Evolutionary conservation across 768 basidiomycete genomes (phyloP), one percentile per base, ranked within the genome.

Genomic region (Neoboletus subvelutipes): DNA sequence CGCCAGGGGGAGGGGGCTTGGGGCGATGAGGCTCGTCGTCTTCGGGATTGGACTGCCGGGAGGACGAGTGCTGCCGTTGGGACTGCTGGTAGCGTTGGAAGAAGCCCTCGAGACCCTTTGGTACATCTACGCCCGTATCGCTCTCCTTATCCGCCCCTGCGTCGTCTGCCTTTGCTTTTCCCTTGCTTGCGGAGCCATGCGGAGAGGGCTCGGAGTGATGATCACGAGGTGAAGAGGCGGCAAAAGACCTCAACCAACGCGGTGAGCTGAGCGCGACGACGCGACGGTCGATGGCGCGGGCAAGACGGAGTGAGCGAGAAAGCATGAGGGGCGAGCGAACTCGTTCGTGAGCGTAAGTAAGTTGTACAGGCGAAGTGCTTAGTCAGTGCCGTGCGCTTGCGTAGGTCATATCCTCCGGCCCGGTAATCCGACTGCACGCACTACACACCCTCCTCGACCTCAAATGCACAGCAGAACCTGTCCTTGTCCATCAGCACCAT

Each of bases 391-490:
- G 22, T 12, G 29, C 28, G 17, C 45, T 37, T 49, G 52, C 52
- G 50, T 54, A 54, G 36, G 28, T 34, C 57, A 33, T 13, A 1
- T 34, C 36, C 26, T 5, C 10, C 58, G 50, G 50, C 58, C 45
- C 45, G 39, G n/a, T 2, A 17, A 13, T 45, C n/a, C 29, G 13
- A 6, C 17, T 5, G 8, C 15, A 28, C 41, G 8, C 15, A 28
- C 41, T 47, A 46, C 50, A 36, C 47, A 5, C 33, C 63, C 45
- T 80, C 83, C 64, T 83, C 79, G 7, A 90, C 90, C 68, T 92
- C 89, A 57, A 91, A 92, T 7, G 87, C 89, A 67, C 90, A 92
- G 67, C 93, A 95, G 67, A 94, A 96, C 41, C 81, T 81, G 34
- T 88, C 84, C 65, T 81, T 88, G 64, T 90, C 91, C 54, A 93